Base-by-base conservation (phyloP, 2,329 filamentous ascomycete species). In the Penicillium sp. region DNA sequence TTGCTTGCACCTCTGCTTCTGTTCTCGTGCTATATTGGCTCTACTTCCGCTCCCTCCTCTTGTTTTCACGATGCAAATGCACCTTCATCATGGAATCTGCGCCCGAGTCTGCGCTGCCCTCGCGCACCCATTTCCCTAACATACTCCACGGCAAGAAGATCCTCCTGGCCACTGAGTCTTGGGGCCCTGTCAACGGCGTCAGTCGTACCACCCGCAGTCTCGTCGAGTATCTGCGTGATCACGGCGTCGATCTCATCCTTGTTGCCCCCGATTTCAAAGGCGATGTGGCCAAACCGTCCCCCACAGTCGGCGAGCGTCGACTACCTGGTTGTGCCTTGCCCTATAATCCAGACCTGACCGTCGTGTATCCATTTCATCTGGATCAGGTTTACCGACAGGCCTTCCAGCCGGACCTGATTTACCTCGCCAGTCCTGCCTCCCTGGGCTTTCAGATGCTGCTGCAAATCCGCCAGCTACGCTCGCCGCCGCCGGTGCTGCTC, bases 171-270 rank as follows among this genome's bases (percentile, higher is more conserved):
- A 89, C 86, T 12, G 87, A 89, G 66, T 89, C 85, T 0, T 86
- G 88, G 51, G 86, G 86, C 3, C 86, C 86, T 0, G 84, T 89
- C 65, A 89, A 89, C 64, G 86, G 87, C n/a, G 86, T 89, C 39
- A 87, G 84, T 62, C 79, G 85, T 54, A 89, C 86, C 4, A 89
- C 87, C 0, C 75, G 85, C 60, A 88, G 85, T 76, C 78, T 89
- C 45, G 83, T 89, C 47, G 82, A 84, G 65, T 86, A 89, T 58
- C 75, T 89, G 17, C 80, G 84, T 49, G 74, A 74, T n/a, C 75
- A 89, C 59, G 86, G 84, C 17, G 85, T 81, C 9, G 78, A 84
- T 15, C 81, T 89, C 43, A 84, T 84, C 7, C 83, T 88, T 5
- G 85, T 88, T 27, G 85, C 87, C 33, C 86, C 86, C 13, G 76